These are phyloP conservation scores for Metschnikowia reukaufii DNA, from an alignment of 805 yeast genomes.

Conservation along the genomic window DNA sequence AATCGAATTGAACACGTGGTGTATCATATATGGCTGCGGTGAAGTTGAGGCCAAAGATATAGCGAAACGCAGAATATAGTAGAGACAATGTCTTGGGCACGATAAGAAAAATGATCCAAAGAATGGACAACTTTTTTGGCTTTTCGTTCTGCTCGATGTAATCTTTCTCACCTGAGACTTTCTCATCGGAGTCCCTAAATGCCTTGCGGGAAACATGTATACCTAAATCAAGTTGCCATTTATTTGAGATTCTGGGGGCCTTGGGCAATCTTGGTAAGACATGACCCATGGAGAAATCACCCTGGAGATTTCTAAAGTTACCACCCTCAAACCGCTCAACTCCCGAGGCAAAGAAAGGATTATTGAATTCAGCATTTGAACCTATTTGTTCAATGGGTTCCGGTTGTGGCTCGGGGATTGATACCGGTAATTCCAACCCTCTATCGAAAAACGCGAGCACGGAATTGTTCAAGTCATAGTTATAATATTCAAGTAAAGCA, in stretches of 20 bases:
- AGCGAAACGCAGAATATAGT: slow-evolving; percentile 35
- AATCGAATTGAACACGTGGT: slow-evolving; percentile 28
- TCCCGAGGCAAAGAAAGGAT: slow-evolving; percentile 10
- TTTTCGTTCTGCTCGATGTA: no score
- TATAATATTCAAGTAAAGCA: slow-evolving; percentile 16
- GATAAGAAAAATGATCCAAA: slow-evolving; percentile 52
- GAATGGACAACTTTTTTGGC: slow-evolving; percentile 22
- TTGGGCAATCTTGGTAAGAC: slow-evolving; percentile 40
- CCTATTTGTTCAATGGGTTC: background rate
- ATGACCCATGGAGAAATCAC: slow-evolving; percentile 26
- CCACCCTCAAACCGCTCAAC: slow-evolving; percentile 15
- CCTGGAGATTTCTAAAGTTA: slow-evolving; percentile 25
- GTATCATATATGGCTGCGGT: slow-evolving; percentile 18
- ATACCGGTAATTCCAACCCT: slow-evolving; percentile 31
- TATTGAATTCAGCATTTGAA: background rate
- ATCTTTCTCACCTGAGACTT: no score
- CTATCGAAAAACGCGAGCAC: slow-evolving; percentile 60
- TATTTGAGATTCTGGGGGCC: slow-evolving; percentile 39
- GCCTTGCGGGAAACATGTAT: slow-evolving; percentile 33
- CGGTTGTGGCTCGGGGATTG: background rate
- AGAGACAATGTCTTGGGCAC: slow-evolving; percentile 54
- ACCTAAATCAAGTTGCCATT: slow-evolving; percentile 47
- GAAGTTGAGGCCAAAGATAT: slow-evolving; percentile 23
- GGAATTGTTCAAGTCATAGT: slow-evolving; percentile 63
- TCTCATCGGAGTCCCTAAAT: slow-evolving; percentile 1